Evolutionary conservation across 495 filamentous ascomycete species (phyloP).

Genomic region (Podospora appendiculata): DNA sequence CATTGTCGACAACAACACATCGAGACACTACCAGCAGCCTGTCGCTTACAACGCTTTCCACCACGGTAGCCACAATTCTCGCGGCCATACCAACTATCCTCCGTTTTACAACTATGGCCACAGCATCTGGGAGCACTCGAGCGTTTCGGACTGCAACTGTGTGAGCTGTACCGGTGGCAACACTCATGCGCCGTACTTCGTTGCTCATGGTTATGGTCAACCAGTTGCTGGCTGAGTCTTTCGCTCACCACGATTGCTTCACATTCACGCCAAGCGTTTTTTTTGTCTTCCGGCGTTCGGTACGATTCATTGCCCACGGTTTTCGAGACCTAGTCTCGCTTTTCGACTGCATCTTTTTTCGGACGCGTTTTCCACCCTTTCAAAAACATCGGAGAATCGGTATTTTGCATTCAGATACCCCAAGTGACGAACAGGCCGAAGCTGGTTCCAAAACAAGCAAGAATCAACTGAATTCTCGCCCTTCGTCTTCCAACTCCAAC

Average conservation of each 20-base stretch:
- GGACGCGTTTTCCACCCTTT: slow-evolving; percentile 12
- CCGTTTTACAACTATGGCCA: slow-evolving; percentile 47
- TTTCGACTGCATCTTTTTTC: slow-evolving; percentile 12
- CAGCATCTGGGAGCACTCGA: slow-evolving; percentile 50
- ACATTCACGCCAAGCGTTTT: background rate
- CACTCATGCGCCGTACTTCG: slow-evolving; percentile 55
- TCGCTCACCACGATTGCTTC: background rate
- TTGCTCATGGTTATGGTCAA: slow-evolving; percentile 54
- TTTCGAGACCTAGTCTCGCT: slow-evolving; percentile 5
- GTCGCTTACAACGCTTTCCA: slow-evolving; percentile 42
- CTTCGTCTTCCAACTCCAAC: background rate
- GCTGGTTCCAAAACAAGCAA: slow-evolving; percentile 1
- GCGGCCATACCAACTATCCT: slow-evolving; percentile 21
- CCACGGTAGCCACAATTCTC: slow-evolving; percentile 40
- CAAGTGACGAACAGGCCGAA: slow-evolving; percentile 11
- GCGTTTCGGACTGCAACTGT: slow-evolving; percentile 62
- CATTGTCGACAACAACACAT: slow-evolving; percentile 24
- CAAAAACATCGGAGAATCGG: slow-evolving; percentile 22
- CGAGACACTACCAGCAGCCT: slow-evolving; percentile 22
- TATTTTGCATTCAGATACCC: slow-evolving; percentile 38
- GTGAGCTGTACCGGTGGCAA: slow-evolving; percentile 50
- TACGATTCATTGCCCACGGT: background rate
- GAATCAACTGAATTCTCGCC: background rate
- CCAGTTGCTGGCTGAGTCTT: slow-evolving; percentile 50
- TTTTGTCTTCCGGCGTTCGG: background rate